These are phyloP conservation scores for Artemisia tridentata DNA, from an alignment of 129 eudicot genomes.

Conservation along the genomic window DNA sequence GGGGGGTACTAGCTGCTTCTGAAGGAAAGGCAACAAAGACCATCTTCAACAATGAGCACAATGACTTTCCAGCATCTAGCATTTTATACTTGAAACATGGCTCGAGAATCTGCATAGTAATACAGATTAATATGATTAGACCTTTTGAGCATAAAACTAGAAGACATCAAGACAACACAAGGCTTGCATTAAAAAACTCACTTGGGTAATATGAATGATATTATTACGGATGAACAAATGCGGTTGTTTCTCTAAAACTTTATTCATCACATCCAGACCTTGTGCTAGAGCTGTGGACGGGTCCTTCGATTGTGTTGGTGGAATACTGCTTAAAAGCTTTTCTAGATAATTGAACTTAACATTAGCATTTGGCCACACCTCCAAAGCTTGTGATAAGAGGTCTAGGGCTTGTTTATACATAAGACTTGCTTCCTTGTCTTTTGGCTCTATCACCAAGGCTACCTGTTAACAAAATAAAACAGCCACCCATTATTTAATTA, in stretches of 20 bases:
- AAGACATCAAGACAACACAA: constrained; percentile 3
- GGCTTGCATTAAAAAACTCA: constrained; percentile 28
- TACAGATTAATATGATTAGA: background rate
- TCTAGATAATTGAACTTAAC: constrained; percentile 96
- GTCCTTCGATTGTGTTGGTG: constrained; percentile 91
- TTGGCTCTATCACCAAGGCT: constrained; percentile 96
- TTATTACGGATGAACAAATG: constrained; percentile 91
- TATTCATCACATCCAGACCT: constrained; percentile 98
- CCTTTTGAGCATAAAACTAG: background rate
- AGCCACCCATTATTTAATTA: background rate
- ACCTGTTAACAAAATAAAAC: constrained; percentile 47
- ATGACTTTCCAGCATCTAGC: constrained; percentile 92
- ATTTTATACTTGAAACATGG: constrained; percentile 96
- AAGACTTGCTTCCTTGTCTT: constrained; percentile 89
- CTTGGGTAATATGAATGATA: constrained; percentile 91
- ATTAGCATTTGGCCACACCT: constrained; percentile 98
- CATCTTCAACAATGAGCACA: constrained; percentile 92
- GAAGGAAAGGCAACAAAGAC: constrained; percentile 86
- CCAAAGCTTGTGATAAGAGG: constrained; percentile 91
- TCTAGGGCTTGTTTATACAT: constrained; percentile 97
- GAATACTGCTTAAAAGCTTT: constrained; percentile 90
- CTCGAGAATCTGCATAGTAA: constrained; percentile 71
- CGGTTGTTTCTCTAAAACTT: constrained; percentile 97
- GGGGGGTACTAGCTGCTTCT: constrained; percentile 77
- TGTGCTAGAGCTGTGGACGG: constrained; percentile 98